phyloP scores from a whole-genome alignment of 1,139 yeast genomes.

The Taphrina pruni region DNA sequence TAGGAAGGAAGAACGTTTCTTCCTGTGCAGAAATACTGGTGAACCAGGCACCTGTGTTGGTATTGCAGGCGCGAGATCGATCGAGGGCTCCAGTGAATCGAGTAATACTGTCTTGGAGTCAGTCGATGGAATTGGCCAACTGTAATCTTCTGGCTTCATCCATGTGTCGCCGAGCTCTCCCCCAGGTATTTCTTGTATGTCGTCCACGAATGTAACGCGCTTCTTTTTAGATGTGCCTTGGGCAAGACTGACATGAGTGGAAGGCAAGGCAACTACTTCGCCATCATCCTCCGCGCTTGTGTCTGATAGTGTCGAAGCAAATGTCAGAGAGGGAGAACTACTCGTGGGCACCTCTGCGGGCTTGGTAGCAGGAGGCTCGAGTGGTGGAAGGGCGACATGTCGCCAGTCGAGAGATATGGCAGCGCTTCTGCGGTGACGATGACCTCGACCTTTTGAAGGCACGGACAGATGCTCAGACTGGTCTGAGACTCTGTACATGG shows the following conservation, averaged over 20 bases:
- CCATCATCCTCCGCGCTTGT: slow-evolving; percentile 19
- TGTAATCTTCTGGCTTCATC: slow-evolving; percentile 36
- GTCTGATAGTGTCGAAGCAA: slow-evolving; percentile 36
- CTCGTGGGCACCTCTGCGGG: slow-evolving; percentile 3
- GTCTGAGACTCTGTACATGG: slow-evolving; percentile 1
- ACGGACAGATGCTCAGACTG: slow-evolving; percentile 10
- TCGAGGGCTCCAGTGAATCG: slow-evolving; percentile 33
- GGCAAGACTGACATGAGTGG: slow-evolving; percentile 17
- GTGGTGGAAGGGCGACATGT: slow-evolving; percentile 30
- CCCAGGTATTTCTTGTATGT: slow-evolving; percentile 29
- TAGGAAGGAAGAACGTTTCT: slow-evolving; percentile 34
- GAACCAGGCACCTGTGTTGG: slow-evolving; percentile 29
- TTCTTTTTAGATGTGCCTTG: slow-evolving; percentile 6
- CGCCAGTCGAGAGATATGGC: slow-evolving; percentile 40
- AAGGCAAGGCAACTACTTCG: slow-evolving; percentile 1
- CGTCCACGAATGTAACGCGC: slow-evolving; percentile 22
- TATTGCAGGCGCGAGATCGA: slow-evolving; percentile 36
- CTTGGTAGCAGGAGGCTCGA: slow-evolving; percentile 2
- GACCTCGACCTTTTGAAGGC: slow-evolving; percentile 30
- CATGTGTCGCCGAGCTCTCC: slow-evolving; percentile 34
- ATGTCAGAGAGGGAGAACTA: slow-evolving; percentile 22
- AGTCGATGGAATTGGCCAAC: slow-evolving; percentile 32
- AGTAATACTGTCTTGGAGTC: slow-evolving; percentile 14
- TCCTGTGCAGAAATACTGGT: slow-evolving; percentile 35
- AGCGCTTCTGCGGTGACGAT: slow-evolving; percentile 37